phyloP scores from a whole-genome alignment of 805 yeast species.

The Saccharomyces jurei region DNA sequence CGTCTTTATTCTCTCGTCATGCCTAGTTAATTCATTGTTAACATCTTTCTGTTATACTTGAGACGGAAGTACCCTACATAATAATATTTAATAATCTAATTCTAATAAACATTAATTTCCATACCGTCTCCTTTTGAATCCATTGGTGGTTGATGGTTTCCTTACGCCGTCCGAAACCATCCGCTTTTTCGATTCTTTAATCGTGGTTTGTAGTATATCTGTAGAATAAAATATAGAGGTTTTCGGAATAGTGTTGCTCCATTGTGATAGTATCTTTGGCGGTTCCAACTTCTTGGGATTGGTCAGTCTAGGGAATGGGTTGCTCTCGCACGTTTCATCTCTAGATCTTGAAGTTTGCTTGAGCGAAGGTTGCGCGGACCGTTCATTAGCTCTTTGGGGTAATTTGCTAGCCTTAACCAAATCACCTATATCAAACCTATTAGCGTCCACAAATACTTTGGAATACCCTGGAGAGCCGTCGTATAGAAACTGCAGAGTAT shows the following conservation, averaged over 20 bases:
- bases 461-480: constrained; percentile 28
- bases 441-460: constrained; percentile 19
- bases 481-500: constrained; percentile 11
- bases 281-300: constrained; percentile 7
- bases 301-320: neutral
- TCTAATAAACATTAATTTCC: neutral
- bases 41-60: neutral
- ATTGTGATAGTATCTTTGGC: constrained; percentile 12
- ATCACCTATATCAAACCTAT: constrained; percentile 25
- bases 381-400: constrained; percentile 25
- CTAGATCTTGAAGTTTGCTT: neutral
- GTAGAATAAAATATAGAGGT: constrained; percentile 7
- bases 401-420: constrained; percentile 13
- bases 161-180: neutral
- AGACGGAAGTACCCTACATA: neutral
- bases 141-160: neutral
- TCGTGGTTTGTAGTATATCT: constrained; percentile 3
- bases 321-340: constrained; percentile 1
- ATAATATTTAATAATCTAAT: neutral
- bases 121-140: neutral
- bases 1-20: neutral
- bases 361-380: neutral
- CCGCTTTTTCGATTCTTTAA: constrained; percentile 7
- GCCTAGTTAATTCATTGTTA: neutral
- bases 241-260: constrained; percentile 12